Base-by-base conservation (phyloP, 169 alveolate genomes). In the Amoebophrya sp. region DNA sequence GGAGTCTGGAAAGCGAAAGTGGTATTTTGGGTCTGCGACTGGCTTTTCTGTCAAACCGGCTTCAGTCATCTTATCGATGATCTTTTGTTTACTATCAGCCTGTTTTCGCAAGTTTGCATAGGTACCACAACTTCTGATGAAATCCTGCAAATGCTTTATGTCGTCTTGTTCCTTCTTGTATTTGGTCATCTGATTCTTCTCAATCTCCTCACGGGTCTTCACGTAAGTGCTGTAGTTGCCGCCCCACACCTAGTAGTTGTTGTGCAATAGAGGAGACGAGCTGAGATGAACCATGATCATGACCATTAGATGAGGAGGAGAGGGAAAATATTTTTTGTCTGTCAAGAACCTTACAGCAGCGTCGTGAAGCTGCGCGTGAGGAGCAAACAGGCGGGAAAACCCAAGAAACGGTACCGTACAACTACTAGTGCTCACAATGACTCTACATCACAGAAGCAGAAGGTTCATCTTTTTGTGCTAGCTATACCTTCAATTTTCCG, bases 81-180 rank as follows among this genome's bases (percentile, higher is more conserved):
- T 90, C 97, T 98, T 95, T 98, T 95, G 94, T 96, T 96, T 83
- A 98, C 98, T 94, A 96, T 97, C 94, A 93, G 97, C 95, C 98
- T 95, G 96, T 40, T 54, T 91, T 0, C 94, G 92, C 41, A 92
- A 38, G 83, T 92, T 92, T 33, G 94, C 92, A 38, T 92, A 92
- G 53, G 94, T 92, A 36, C 94, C 94, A 40, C 94, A 92, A 23
- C 92, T 89, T 92, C 98, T 99, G 92, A 98, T 98, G 93, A 98
- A 98, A 93, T 96, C 96, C 96, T 98, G 98, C 94, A 96, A 89
- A 93, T 97, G 99, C 90, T 96, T 97, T 47, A 96, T 95, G 93
- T 97, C 97, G 76, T 95, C 95, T 92, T 95, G 93, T 94, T 97
- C 98, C 91, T 98, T 95, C 93, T 97, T 99, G 94, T 95, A 95